A percentile compares a stretch with the other conserved stretches of the same genome.
phyloP scores from a whole-genome alignment of 345 rosid genomes.

The Anacardium occidentale region DNA sequence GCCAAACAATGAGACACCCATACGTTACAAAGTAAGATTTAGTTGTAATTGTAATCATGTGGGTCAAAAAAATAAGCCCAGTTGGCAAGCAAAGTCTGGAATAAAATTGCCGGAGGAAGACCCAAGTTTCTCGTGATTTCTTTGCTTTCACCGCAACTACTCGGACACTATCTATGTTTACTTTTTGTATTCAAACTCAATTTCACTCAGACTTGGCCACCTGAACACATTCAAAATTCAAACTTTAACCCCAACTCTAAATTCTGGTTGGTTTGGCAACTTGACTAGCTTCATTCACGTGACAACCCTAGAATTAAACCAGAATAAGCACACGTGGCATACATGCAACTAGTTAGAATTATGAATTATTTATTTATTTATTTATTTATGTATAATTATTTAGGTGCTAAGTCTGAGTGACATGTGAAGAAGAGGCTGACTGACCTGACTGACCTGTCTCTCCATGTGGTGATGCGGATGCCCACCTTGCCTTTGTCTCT shows the following conservation, averaged over 20 bases:
- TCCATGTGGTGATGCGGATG: too few relatives aligned
- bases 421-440: slow-evolving; percentile 14
- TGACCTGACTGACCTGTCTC: slow-evolving; percentile 12
- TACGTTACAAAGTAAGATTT: too few relatives aligned
- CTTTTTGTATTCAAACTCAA: slow-evolving; percentile 14
- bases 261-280: background rate
- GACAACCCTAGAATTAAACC: slow-evolving; percentile 1
- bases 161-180: background rate
- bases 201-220: background rate
- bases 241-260: background rate
- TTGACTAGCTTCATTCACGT: slow-evolving; percentile 21
- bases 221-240: too few relatives aligned
- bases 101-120: slow-evolving; percentile 11
- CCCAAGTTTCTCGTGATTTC: slow-evolving; percentile 43
- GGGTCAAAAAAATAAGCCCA: background rate
- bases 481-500: too few relatives aligned
- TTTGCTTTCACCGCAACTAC: slow-evolving; percentile 35
- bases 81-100: slow-evolving; percentile 9
- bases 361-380: too few relatives aligned
- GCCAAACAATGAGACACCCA: background rate
- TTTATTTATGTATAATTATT: too few relatives aligned
- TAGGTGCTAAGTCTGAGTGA: slow-evolving; percentile 17
- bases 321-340: slow-evolving; percentile 23
- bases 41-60: too few relatives aligned
- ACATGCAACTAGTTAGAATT: slow-evolving; percentile 30